Percentiles rank a stretch among this genome's conserved stretches.
Evolutionary conservation across 805 yeast species (phyloP).

Genomic region (Hemisphaericaspora nanyangensis): DNA sequence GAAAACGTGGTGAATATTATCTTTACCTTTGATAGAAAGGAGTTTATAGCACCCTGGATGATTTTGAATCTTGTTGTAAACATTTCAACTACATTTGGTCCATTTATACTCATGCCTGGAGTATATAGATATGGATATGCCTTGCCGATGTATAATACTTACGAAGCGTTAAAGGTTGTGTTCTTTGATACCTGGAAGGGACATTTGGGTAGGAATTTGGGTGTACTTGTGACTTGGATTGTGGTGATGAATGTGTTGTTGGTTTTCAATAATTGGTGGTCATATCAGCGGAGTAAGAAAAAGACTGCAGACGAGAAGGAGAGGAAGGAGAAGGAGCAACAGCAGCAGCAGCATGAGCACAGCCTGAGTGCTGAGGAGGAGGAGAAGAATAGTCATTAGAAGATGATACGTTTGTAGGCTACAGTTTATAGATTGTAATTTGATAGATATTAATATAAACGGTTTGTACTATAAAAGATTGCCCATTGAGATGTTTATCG

Average conservation of each 20-base stretch:
- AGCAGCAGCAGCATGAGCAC: neutral
- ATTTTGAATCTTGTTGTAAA: slow-evolving; percentile 26
- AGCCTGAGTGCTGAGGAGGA: neutral
- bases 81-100: slow-evolving; percentile 30
- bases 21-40: slow-evolving; percentile 14
- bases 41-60: slow-evolving; percentile 26
- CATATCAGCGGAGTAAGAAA: slow-evolving; percentile 8
- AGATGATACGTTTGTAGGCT: too few species aligned
- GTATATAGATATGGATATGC: slow-evolving; percentile 35
- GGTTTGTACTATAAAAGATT: too few species aligned
- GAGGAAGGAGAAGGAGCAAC: slow-evolving; percentile 6
- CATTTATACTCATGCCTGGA: slow-evolving; percentile 27
- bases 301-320: slow-evolving; percentile 4
- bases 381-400: neutral
- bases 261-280: slow-evolving; percentile 8
- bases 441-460: too few species aligned
- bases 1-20: slow-evolving; percentile 22
- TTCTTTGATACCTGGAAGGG: slow-evolving; percentile 34
- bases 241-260: slow-evolving; percentile 15
- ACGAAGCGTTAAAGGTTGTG: slow-evolving; percentile 28
- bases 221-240: slow-evolving; percentile 26
- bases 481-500: too few species aligned
- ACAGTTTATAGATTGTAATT: too few species aligned
- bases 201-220: slow-evolving; percentile 26
- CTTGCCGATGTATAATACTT: slow-evolving; percentile 31